Conservation (phyloP, 148 eudicot genomes). For the Simmondsia chinensis region DNA sequence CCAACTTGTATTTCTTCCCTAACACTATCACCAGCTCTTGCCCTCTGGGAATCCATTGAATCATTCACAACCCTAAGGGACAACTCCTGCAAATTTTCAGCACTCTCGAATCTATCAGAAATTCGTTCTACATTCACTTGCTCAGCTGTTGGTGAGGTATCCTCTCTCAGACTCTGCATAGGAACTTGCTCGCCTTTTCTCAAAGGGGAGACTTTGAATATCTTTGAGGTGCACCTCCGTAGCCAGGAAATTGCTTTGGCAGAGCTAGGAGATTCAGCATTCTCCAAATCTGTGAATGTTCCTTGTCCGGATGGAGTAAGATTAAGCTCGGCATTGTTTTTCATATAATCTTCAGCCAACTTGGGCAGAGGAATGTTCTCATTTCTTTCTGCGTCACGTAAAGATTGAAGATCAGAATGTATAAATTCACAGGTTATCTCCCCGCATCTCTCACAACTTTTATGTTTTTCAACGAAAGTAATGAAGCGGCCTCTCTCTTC, state of each 20-base stretch:
- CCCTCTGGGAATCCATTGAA: constrained; percentile 37
- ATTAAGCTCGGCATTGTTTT: constrained; percentile 22
- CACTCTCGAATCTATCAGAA: constrained; percentile 26
- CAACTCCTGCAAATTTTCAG: constrained; percentile 34
- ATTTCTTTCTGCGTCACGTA: constrained; percentile 31
- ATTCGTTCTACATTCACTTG: constrained; percentile 19
- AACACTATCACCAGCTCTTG: constrained; percentile 19
- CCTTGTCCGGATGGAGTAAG: constrained; percentile 20
- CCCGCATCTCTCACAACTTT: constrained; percentile 63
- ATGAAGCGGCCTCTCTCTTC: constrained; percentile 79
- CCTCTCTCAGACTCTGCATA: constrained; percentile 18
- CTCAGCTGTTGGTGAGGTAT: constrained; percentile 11
- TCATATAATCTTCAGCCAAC: constrained; percentile 54
- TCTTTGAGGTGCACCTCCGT: constrained; percentile 71
- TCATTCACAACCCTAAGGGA: constrained; percentile 33
- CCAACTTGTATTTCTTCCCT: constrained; percentile 27
- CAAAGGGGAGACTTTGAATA: constrained; percentile 62
- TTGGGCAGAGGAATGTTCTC: constrained; percentile 58
- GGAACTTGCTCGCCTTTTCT: constrained; percentile 43
- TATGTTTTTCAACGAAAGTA: constrained; percentile 60
- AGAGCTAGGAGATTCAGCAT: constrained; percentile 39
- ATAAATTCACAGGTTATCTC: constrained; percentile 58
- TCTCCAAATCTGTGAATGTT: constrained; percentile 25
- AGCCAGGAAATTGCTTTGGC: constrained; percentile 75
- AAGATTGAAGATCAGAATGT: constrained; percentile 65